Evolutionary conservation across 305 asterid genomes (phyloP), one percentile per base, ranked within the genome.

Genomic region (Striga hermonthica): DNA sequence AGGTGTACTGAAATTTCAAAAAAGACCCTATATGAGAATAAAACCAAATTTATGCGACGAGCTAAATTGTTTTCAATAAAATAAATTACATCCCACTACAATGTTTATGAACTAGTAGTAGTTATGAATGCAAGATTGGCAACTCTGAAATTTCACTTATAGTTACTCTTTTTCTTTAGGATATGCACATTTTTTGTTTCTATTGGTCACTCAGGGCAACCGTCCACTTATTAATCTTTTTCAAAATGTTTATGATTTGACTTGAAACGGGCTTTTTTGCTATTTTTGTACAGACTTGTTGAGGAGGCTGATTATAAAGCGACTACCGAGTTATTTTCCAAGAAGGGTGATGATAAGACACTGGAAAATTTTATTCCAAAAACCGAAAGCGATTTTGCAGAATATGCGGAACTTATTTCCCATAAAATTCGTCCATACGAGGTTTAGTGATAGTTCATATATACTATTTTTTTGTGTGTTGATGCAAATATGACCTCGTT

Each of bases 241-340:
- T 59, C 22, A 16, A 45, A 5, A 57, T 36, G 49, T 71, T 9
- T 65, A 15, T 47, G 5, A 43, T 43, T 57, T 54, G 62, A 60
- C 1, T 22, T 48, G 54, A 14, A 69, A 11, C 52, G 60, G 41
- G 15, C 10, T 56, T 11, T 66, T 56, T 11, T 66, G 28, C 57
- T 15, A 44, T 40, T 7, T 35, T 36, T 68, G 56, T 64, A 15
- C 87, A 90, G 97, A 91, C 94, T 93, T 65, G 94, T 90, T 1
- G 98, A 93, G 74, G 98, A 93, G 80, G 97, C 97, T 59, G 98
- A 93, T 78, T 90, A 74, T 69, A 90, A 82, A 83, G 65, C 96
- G 36, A 89, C 97, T n/a, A 68, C 91, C 38, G 96, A 91, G 74
- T 65, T 91, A 62, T 91, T 91, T 81, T 86, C 80, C 16, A 89